A percentile compares a stretch with the other conserved stretches of the same genome.
These are phyloP conservation scores for Neocallimastix lanati DNA, from an alignment of 192 early-diverging fungal species.

Conservation along the genomic window DNA sequence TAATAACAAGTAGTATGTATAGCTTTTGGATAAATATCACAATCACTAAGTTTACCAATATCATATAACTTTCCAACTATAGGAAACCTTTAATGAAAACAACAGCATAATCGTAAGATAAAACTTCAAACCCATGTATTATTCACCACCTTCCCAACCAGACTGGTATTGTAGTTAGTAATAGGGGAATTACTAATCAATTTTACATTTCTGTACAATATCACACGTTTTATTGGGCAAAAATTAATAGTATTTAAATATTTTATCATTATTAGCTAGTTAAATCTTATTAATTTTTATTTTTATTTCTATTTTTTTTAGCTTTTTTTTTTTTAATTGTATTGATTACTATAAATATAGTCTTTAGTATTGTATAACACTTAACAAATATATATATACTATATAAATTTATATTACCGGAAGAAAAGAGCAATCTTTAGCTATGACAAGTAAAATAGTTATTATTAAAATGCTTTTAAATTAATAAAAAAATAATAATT, in stretches of 20 bases:
- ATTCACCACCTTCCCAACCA: neutral
- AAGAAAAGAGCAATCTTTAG: neutral
- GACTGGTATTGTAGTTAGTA: neutral
- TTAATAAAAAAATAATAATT: too few species aligned
- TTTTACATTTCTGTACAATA: neutral
- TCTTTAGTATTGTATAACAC: too few species aligned
- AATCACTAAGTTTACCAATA: neutral
- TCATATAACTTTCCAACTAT: too few species aligned
- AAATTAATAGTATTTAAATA: neutral
- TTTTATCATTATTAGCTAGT: too few species aligned
- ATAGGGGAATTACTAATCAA: neutral
- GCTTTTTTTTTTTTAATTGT: too few species aligned
- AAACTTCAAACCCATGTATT: slow-evolving; percentile 1
- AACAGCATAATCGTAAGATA: slow-evolving; percentile 4
- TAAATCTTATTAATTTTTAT: too few species aligned
- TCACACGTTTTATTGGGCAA: neutral
- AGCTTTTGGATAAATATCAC: neutral
- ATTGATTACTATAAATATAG: too few species aligned
- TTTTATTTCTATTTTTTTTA: too few species aligned
- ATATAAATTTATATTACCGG: neutral
- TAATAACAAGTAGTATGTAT: neutral
- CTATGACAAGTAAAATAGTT: neutral
- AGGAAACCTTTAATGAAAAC: neutral
- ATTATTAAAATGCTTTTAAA: neutral
- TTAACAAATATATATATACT: too few species aligned